Percentiles rank a stretch among this genome's conserved stretches.
phyloP scores from a whole-genome alignment of 345 rosid genomes.

The Geranium brycei region DNA sequence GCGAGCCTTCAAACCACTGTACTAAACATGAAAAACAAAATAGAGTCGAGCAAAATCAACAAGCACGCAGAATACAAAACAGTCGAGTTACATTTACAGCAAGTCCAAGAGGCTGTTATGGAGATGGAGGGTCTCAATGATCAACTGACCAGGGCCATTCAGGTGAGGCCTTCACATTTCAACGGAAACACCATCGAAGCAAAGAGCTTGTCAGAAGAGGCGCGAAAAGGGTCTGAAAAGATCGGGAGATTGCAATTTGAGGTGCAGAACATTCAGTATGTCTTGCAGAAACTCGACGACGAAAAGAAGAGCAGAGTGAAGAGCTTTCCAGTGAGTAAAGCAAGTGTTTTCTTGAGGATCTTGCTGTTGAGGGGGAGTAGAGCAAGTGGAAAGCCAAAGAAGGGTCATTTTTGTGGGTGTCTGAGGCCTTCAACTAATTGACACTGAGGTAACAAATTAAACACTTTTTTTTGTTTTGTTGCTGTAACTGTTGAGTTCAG shows the following conservation, averaged over 20 bases:
- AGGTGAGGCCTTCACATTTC: conserved; percentile 19
- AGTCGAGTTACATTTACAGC: conserved; percentile 53
- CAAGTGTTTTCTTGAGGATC: conserved; percentile 51
- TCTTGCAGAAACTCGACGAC: conserved; percentile 60
- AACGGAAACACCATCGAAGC: conserved; percentile 15
- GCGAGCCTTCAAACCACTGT: conserved; percentile 43
- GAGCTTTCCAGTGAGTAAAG: conserved; percentile 29
- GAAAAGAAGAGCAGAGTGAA: conserved; percentile 39
- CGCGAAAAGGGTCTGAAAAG: conserved; percentile 59
- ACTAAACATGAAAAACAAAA: conserved; percentile 54
- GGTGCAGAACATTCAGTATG: conserved; percentile 55
- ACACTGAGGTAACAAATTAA: conserved; percentile 18
- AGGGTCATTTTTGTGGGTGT: conserved; percentile 61
- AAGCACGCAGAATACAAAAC: conserved; percentile 40
- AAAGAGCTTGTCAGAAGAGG: conserved; percentile 41
- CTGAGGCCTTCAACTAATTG: conserved; percentile 39
- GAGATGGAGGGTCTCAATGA: conserved; percentile 45
- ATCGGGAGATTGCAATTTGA: conserved; percentile 58
- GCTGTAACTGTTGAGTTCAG: background rate
- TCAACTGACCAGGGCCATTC: conserved; percentile 34
- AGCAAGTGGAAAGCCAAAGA: conserved; percentile 39
- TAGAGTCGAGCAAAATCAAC: conserved; percentile 38
- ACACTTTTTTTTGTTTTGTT: background rate
- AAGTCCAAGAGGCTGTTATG: conserved; percentile 46
- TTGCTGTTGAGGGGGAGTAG: conserved; percentile 46